A percentile compares a stretch with the other conserved stretches of the same genome.
phyloP scores from a whole-genome alignment of 2,329 filamentous ascomycete genomes.

The Malbranchea zuffiana region DNA sequence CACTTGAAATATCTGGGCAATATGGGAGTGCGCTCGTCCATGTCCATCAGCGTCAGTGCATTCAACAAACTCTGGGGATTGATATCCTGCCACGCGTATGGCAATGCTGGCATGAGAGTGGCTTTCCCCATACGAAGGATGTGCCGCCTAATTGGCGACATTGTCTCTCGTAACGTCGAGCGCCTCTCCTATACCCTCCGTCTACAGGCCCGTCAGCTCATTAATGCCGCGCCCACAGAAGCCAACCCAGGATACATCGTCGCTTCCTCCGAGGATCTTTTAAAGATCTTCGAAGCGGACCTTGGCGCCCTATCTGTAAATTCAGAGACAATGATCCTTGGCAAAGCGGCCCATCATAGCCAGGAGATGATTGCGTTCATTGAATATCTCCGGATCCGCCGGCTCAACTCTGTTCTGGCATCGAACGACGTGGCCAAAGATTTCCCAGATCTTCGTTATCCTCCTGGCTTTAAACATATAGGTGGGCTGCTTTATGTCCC shows the following conservation, averaged over 20 bases:
- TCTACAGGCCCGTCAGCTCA: slow-evolving; percentile 6
- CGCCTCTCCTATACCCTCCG: slow-evolving; percentile 7
- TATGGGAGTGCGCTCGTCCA: slow-evolving; percentile 5
- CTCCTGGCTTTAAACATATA: slow-evolving; percentile 4
- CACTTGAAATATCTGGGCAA: slow-evolving; percentile 7
- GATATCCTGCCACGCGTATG: slow-evolving; percentile 4
- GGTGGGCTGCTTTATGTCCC: slow-evolving; percentile 5
- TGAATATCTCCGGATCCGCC: slow-evolving; percentile 4
- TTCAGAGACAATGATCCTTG: slow-evolving; percentile 3
- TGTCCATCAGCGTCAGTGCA: slow-evolving; percentile 6
- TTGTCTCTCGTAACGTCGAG: slow-evolving; percentile 5
- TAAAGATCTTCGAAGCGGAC: slow-evolving; percentile 4
- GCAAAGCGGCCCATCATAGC: neutral
- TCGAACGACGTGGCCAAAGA: slow-evolving; percentile 2
- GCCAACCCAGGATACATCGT: slow-evolving; percentile 4
- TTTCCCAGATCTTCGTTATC: slow-evolving; percentile 4
- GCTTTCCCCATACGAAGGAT: slow-evolving; percentile 6
- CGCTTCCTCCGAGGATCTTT: slow-evolving; percentile 4
- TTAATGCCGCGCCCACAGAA: slow-evolving; percentile 3
- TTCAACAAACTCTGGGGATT: slow-evolving; percentile 7
- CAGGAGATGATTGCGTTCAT: slow-evolving; percentile 4
- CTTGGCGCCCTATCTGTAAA: slow-evolving; percentile 2
- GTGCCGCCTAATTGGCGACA: slow-evolving; percentile 6
- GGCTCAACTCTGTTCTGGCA: neutral
- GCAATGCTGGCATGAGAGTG: slow-evolving; percentile 5